A percentile compares a stretch with the other conserved stretches of the same genome.
These are phyloP conservation scores for Neospermospora avenae DNA, from an alignment of 2,329 filamentous ascomycete species.

Conservation along the genomic window DNA sequence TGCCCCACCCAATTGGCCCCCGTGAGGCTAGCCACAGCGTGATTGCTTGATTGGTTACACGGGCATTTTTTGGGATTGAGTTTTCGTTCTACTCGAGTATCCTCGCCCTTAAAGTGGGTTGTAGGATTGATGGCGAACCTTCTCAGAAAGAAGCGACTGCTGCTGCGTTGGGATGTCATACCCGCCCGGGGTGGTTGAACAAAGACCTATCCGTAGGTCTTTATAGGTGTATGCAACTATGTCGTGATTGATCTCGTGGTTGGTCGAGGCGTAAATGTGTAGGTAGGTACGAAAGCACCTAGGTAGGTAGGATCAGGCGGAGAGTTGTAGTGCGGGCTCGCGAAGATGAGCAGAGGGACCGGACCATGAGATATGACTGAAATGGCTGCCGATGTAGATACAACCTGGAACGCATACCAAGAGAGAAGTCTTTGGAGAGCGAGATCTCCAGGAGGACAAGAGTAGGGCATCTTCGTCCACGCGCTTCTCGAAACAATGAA, in stretches of 20 bases:
- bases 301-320: not conserved
- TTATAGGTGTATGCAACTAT: conserved; percentile 4
- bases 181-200: not conserved
- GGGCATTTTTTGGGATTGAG: not conserved
- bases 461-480: no score
- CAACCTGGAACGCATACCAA: no score
- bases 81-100: no score
- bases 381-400: no score
- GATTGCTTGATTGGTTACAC: not conserved
- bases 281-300: not conserved
- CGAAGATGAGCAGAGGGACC: no score
- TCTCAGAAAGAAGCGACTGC: not conserved
- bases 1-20: not conserved
- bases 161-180: not conserved
- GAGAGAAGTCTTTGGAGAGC: no score
- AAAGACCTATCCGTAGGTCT: not conserved
- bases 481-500: no score
- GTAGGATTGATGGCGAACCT: no score
- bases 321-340: not conserved
- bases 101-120: no score
- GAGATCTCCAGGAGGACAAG: no score
- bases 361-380: no score
- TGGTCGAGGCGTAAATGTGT: no score
- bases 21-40: not conserved
- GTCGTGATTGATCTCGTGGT: conserved; percentile 1